Evolutionary conservation across 208 protist genomes (phyloP).

Genomic region (Kentomonas sorsogonicus): DNA sequence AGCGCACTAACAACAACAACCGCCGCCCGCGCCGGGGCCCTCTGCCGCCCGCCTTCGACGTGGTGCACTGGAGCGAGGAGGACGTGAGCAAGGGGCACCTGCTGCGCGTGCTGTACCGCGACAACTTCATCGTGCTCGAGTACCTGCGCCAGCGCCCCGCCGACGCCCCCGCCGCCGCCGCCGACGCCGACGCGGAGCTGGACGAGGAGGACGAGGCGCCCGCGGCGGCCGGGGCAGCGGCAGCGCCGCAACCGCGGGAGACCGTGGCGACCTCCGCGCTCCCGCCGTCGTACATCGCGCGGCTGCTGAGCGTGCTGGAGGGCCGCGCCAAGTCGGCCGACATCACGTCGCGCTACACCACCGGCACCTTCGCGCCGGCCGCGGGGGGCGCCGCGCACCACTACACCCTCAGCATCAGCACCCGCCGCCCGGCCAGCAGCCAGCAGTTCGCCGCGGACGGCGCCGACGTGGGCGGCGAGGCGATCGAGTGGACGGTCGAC

Average conservation of each 20-base stretch:
- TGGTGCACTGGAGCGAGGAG: slow-evolving; percentile 84
- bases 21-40: slow-evolving; percentile 23
- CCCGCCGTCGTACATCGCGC: slow-evolving; percentile 78
- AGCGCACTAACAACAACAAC: slow-evolving; percentile 15
- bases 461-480: slow-evolving; percentile 44
- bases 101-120: slow-evolving; percentile 70
- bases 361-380: slow-evolving; percentile 56
- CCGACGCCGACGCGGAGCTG: background rate
- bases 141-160: slow-evolving; percentile 60
- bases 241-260: too few species aligned
- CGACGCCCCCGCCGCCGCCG: background rate
- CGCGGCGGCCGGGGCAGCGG: too few species aligned
- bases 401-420: slow-evolving; percentile 59
- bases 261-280: slow-evolving; percentile 68
- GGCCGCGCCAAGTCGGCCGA: slow-evolving; percentile 60
- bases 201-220: slow-evolving; percentile 29
- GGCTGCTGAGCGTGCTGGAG: slow-evolving; percentile 78
- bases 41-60: slow-evolving; percentile 73
- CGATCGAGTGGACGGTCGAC: slow-evolving; percentile 61
- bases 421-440: slow-evolving; percentile 39
- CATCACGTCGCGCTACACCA: slow-evolving; percentile 79
- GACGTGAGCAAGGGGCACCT: slow-evolving; percentile 57
- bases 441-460: slow-evolving; percentile 39
- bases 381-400: slow-evolving; percentile 33
- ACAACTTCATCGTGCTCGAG: slow-evolving; percentile 72